Base-by-base conservation (phyloP, 2,329 filamentous ascomycete genomes). In the Bipolaris gigantea region DNA sequence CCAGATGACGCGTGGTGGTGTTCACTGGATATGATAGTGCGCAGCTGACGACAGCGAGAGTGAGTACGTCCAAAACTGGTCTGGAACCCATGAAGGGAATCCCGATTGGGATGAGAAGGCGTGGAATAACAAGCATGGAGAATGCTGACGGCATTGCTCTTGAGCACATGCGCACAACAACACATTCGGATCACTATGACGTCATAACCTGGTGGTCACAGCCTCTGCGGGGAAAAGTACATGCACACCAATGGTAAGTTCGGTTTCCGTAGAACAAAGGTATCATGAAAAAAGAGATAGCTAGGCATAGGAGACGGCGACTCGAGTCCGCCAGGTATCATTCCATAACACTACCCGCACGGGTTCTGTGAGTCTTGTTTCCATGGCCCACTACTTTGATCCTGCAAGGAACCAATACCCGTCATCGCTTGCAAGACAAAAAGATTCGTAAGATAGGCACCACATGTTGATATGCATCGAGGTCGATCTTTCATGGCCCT, bases 251-350 rank as follows among this genome's bases (percentile, higher is more conserved):
- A 8, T 19, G 4, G 19, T 40, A 40, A 48, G 16, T 35, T 23
- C 40, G n/a, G 23, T 5, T 53, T 18, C 30, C 33, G 15, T 53
- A 41, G 33, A 30, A 39, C 43, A 40, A 54, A 19, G 32, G 35
- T 52, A 34, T 55, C 40, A 32, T 42, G 50, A 47, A 51, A 55
- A 57, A 53, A 56, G 52, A 57, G 48, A 57, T 60, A 59, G 45
- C 36, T 55, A 56, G 41, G 54, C 40, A 54, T 53, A 53, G 61
- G 55, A 57, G 58, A 63, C 62, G 71, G 66, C 67, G 67, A 65
- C 62, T 55, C 43, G 59, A 62, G 56, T 61, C 66, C 69, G 68
- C 66, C 68, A 73, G 71, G 71, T 73, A 73, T 73, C 71, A 71
- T 65, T 67, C 70, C 64, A 66, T 71, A 60, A 69, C 59, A 55